Conservation (phyloP, 1,139 yeast genomes). For the Hanseniaspora gamundiae region DNA sequence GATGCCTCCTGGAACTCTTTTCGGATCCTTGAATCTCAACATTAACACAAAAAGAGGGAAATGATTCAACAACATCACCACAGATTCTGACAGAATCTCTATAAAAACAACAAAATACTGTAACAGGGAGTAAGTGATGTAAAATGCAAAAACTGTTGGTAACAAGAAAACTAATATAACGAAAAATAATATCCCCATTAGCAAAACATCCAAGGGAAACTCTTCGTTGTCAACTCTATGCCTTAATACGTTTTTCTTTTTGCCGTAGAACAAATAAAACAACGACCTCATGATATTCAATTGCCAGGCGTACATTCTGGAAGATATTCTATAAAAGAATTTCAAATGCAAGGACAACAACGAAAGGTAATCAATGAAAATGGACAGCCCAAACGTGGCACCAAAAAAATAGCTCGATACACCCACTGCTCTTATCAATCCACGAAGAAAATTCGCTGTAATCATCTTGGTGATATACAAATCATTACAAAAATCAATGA, state of each 20-base stretch:
- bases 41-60: slow-evolving; percentile 77
- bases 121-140: slow-evolving; percentile 55
- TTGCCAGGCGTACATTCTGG: slow-evolving; percentile 71
- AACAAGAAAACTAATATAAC: slow-evolving; percentile 64
- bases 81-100: slow-evolving; percentile 46
- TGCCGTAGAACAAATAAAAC: slow-evolving; percentile 80
- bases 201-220: slow-evolving; percentile 74
- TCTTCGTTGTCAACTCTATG: slow-evolving; percentile 76
- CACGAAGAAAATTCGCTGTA: slow-evolving; percentile 20
- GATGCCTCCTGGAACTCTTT: slow-evolving; percentile 85
- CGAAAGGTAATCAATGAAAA: slow-evolving; percentile 52
- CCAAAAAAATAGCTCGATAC: slow-evolving; percentile 41
- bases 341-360: slow-evolving; percentile 60
- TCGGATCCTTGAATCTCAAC: slow-evolving; percentile 68
- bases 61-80: slow-evolving; percentile 60
- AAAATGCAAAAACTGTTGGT: slow-evolving; percentile 84
- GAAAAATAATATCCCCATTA: slow-evolving; percentile 80
- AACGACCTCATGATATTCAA: slow-evolving; percentile 56
- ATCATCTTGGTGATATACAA: slow-evolving; percentile 21
- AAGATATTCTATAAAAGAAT: slow-evolving; percentile 66
- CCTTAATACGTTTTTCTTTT: slow-evolving; percentile 72
- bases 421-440: slow-evolving; percentile 28
- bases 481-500: slow-evolving; percentile 55
- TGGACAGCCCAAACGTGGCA: slow-evolving; percentile 54
- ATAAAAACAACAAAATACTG: slow-evolving; percentile 40